Percentiles rank a stretch among this genome's conserved stretches.
Conservation (phyloP, 257 asterid genomes). For the Echium plantagineum region DNA sequence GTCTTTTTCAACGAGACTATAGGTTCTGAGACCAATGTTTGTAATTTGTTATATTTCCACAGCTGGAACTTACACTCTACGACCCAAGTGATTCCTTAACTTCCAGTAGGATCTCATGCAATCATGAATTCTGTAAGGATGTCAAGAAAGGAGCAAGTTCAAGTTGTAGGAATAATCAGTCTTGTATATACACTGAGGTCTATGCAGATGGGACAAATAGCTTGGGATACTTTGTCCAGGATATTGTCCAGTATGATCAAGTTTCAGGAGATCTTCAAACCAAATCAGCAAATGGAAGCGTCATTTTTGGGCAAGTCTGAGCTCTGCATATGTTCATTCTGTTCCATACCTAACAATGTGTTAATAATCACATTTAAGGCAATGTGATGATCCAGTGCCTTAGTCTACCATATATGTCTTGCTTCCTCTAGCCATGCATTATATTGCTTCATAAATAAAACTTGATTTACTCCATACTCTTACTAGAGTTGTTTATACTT, state of each 20-base stretch:
- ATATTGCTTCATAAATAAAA: too few species aligned
- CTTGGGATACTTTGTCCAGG: conserved; percentile 95
- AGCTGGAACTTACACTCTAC: conserved; percentile 79
- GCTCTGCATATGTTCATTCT: conserved; percentile 7
- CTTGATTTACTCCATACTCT: too few species aligned
- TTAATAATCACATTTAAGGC: too few species aligned
- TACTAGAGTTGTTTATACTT: too few species aligned
- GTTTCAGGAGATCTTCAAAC: conserved; percentile 96
- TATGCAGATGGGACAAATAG: conserved; percentile 94
- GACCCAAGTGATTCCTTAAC: conserved; percentile 63
- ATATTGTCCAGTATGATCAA: conserved; percentile 74
- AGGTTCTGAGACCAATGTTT: not conserved
- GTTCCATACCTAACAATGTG: not conserved
- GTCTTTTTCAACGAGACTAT: conserved; percentile 2
- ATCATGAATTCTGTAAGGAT: conserved; percentile 52
- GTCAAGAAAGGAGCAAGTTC: conserved; percentile 40
- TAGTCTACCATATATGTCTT: too few species aligned
- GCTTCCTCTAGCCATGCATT: too few species aligned
- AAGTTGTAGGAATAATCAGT: conserved; percentile 56
- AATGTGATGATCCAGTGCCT: too few species aligned
- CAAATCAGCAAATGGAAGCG: conserved; percentile 78
- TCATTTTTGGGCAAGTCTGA: conserved; percentile 78
- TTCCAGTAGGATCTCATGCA: conserved; percentile 53
- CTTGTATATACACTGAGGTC: conserved; percentile 77
- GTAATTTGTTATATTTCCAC: conserved; percentile 18